These are phyloP conservation scores for Buddleja alternifolia DNA, from an alignment of 257 asterid species.

Conservation along the genomic window DNA sequence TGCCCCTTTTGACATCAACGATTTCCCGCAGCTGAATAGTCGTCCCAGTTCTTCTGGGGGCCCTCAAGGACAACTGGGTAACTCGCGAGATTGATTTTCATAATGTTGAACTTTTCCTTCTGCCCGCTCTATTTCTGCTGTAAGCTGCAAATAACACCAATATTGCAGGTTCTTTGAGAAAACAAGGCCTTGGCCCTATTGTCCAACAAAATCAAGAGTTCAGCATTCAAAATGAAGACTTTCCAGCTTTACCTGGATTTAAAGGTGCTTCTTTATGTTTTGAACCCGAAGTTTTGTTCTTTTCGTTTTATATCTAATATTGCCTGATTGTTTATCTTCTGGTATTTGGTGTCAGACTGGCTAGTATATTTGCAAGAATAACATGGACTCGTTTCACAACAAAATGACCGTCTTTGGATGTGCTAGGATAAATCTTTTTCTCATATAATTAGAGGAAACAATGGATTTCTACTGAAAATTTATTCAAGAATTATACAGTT, in stretches of 20 bases:
- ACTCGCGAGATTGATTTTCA: constrained; percentile 26
- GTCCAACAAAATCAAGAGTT: constrained; percentile 98
- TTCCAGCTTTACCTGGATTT: constrained; percentile 97
- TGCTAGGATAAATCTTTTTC: not conserved
- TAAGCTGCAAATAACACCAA: constrained; percentile 25
- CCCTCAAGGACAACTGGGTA: constrained; percentile 94
- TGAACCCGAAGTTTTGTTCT: not conserved
- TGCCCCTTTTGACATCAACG: constrained; percentile 91
- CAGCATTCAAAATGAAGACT: constrained; percentile 98
- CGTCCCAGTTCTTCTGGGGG: constrained; percentile 99
- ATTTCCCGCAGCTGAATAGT: constrained; percentile 91
- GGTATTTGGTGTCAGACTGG: constrained; percentile 11
- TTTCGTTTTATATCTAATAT: constrained; percentile 15
- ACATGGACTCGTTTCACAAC: not conserved
- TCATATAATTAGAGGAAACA: not conserved
- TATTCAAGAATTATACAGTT: not conserved
- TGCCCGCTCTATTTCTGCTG: constrained; percentile 30
- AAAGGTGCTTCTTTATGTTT: constrained; percentile 60
- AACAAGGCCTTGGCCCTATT: constrained; percentile 84
- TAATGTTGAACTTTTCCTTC: constrained; percentile 18
- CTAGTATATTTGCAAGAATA: constrained; percentile 16
- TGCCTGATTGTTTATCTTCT: constrained; percentile 7
- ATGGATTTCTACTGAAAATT: constrained; percentile 2
- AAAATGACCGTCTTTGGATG: constrained; percentile 7
- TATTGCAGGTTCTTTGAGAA: constrained; percentile 85